Evolutionary conservation across 352 stramenopile species (phyloP), one percentile per base, ranked within the genome.

Genomic region (Globisporangium canariense): DNA sequence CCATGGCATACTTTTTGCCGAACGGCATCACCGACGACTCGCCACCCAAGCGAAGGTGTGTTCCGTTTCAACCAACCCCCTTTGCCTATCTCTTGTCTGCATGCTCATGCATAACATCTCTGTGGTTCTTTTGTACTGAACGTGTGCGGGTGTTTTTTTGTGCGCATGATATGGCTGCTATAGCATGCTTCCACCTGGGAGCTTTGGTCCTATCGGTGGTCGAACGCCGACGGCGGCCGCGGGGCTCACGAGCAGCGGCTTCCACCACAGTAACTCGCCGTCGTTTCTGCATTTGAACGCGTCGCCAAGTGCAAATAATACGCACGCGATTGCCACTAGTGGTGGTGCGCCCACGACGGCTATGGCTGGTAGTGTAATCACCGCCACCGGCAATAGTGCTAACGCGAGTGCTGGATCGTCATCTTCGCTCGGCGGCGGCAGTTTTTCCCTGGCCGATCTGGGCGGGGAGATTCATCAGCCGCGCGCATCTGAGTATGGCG

Each of bases 1-100:
- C 69, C 47, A 83, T 92, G 81, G 62, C 81, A 62, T 95, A 95
- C 62, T 95, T 95, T 67, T 72, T 95, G 45, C 86, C 84, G n/a
- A 81, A 89, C 49, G 86, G 84, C 60, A 95, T 95, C 68, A 73
- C 84, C 11, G 84, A 93, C 53, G 86, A 95, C 68, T 93, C 83
- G 45, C 83, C 83, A 16, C 86, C 81, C 30, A 90, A 88, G 70
- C 72, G 75, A 25, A 89, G 69, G 81, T 91, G 58, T 62, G 68
- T 51, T 45, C 6, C 32, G 7, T 36, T 36, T 36, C 32, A 36
- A 36, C 32, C 58, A n/a, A n/a, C 32, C 34, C 41, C 20, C 38
- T 40, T 43, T 14, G 36, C 16, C 41, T 61, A 36, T 43, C 22
- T 62, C 41, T 32, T 32, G 36, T 61, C 20, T 63, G 30, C 0